phyloP scores from a whole-genome alignment of 75 land plant species.

The Sequoiadendron giganteum region DNA sequence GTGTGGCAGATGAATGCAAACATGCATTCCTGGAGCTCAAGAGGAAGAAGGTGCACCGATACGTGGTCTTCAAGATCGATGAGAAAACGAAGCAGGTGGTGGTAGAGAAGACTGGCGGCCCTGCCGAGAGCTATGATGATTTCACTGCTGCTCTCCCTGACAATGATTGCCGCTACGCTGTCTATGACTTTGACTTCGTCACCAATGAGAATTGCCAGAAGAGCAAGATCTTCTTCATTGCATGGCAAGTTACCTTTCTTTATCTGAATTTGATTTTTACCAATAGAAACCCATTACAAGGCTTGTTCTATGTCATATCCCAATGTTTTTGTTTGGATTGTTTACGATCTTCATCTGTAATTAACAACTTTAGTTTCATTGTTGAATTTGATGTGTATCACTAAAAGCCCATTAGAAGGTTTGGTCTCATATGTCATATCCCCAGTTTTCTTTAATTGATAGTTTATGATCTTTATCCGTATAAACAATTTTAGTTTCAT shows the following conservation, averaged over 20 bases:
- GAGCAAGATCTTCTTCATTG: constrained; percentile 59
- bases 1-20: constrained; percentile 44
- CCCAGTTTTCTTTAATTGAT: no score
- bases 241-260: constrained; percentile 21
- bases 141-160: constrained; percentile 44
- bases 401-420: no score
- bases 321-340: no score
- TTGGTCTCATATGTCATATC: no score
- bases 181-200: constrained; percentile 52
- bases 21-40: constrained; percentile 38
- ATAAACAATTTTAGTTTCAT: neutral
- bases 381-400: no score
- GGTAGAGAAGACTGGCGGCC: constrained; percentile 43
- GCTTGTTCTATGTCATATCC: no score
- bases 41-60: constrained; percentile 47
- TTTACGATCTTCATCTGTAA: no score
- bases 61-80: constrained; percentile 52
- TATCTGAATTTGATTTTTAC: neutral
- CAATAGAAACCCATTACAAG: no score
- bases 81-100: constrained; percentile 40
- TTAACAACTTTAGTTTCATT: no score
- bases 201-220: constrained; percentile 51
- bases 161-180: constrained; percentile 47
- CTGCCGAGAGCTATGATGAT: constrained; percentile 45
- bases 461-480: neutral